Evolutionary conservation across 371 early-diverging fungal genomes (phyloP).

Genomic region (Zychaea mexicana): DNA sequence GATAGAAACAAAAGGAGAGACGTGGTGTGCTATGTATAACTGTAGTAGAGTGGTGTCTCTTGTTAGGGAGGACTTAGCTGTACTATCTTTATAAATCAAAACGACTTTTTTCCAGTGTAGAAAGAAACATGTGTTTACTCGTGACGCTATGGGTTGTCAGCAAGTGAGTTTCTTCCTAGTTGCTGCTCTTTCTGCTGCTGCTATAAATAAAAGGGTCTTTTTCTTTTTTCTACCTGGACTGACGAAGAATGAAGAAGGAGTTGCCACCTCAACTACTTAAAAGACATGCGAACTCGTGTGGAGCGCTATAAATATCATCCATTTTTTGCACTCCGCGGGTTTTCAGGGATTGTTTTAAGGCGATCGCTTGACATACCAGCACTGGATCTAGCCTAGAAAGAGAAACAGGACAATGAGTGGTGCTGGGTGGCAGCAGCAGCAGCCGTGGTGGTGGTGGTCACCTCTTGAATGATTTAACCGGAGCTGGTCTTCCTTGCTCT

Average conservation of each 20-base stretch:
- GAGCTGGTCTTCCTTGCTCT: neutral
- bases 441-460: too few species aligned
- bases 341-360: too few species aligned
- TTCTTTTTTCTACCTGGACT: neutral
- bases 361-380: neutral
- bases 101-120: too few species aligned
- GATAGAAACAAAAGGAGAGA: neutral
- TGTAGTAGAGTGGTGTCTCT: too few species aligned
- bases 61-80: neutral
- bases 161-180: conserved; percentile 1
- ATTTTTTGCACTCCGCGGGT: too few species aligned
- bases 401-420: neutral
- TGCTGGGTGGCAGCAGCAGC: too few species aligned
- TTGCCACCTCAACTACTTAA: neutral
- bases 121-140: neutral
- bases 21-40: too few species aligned
- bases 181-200: too few species aligned
- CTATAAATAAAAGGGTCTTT: conserved; percentile 5
- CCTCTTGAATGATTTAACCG: neutral
- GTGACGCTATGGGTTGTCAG: neutral
- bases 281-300: neutral
- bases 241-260: conserved; percentile 4
- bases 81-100: too few species aligned
- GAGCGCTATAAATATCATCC: neutral
- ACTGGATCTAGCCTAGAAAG: neutral